Conservation (phyloP, 768 basidiomycete species). For the Pleurotus tuber-regium region DNA sequence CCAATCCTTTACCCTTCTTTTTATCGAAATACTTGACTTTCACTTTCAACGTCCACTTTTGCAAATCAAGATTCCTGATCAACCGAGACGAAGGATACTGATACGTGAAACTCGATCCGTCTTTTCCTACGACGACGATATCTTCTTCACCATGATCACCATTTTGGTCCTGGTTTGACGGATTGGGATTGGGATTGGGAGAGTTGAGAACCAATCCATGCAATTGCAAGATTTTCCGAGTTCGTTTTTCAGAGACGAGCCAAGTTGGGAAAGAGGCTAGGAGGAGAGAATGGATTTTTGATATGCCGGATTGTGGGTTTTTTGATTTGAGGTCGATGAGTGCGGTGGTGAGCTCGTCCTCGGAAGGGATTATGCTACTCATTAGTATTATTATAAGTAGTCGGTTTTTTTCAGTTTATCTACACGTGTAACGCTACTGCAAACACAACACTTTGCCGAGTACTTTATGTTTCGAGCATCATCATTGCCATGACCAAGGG, state of each 20-base stretch:
- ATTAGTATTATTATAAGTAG: neutral
- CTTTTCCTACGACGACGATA: constrained; percentile 12
- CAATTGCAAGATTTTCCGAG: constrained; percentile 65
- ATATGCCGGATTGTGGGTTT: constrained; percentile 65
- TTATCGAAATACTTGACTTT: constrained; percentile 65
- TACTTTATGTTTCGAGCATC: no score
- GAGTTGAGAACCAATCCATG: constrained; percentile 45
- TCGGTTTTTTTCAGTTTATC: neutral
- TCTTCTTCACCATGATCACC: no score
- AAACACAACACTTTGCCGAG: no score
- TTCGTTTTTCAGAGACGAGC: constrained; percentile 83
- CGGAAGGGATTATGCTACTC: constrained; percentile 38
- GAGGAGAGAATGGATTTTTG: constrained; percentile 67
- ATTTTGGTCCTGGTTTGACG: constrained; percentile 12
- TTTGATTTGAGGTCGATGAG: constrained; percentile 52
- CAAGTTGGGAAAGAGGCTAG: constrained; percentile 61
- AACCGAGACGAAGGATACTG: constrained; percentile 62
- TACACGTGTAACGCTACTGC: constrained; percentile 1
- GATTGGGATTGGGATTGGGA: constrained; percentile 11
- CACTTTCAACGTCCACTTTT: constrained; percentile 61
- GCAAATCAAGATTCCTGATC: constrained; percentile 60
- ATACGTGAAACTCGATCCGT: constrained; percentile 5
- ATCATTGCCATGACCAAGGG: no score
- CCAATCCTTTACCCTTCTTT: constrained; percentile 80
- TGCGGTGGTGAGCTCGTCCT: constrained; percentile 58